Evolutionary conservation across 208 protist species (phyloP), one percentile per base, ranked within the genome.

Genomic region (Leishmania guyanensis): DNA sequence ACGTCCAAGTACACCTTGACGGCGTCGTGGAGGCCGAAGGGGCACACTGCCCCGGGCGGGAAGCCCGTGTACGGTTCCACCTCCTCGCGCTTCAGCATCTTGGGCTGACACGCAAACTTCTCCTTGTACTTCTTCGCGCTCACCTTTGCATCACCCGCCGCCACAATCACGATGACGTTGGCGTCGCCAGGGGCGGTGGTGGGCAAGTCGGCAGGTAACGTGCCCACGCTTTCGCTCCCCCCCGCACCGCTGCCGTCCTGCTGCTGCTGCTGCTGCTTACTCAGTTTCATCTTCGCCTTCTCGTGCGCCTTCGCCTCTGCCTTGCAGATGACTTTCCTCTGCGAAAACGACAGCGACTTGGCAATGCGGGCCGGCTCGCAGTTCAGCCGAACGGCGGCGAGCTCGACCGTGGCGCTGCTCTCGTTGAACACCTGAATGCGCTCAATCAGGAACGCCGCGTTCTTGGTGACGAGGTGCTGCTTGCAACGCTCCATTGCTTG

Each of bases 1-100:
- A 91, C 83, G 70, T 95, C 92, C 5, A 94, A 81, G 78, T 91
- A 95, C 2, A 95, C 90, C 58, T 78, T 78, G 48, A 95, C 92
- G 69, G 78, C 64, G 5, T 86, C 81, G 75, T 86, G 78, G 16
- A 91, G 83, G 33, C 83, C 92, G 71, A 95, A 93, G 2, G 92
- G 92, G 68, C 89, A 91, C 14, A 95, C 92, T 10, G 84, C 90
- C 17, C 92, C 92, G 8, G 88, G 78, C 14, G 90, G 82, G 64
- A 85, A 93, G 17, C 92, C 92, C 14, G 88, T 84, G 22, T 84
- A 72, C 9, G 75, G 51, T 77, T 93, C 86, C 56, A 95, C 87
- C 66, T 91, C 84, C 36, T 92, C 90, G 2, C 79, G 77, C 75
- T 84, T 88, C 74, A 93, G 86, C 90, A 95, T 89, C 73, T 87